A percentile compares a stretch with the other conserved stretches of the same genome.
These are phyloP conservation scores for Rubroboletus satanas DNA, from an alignment of 768 basidiomycete genomes.

Conservation along the genomic window DNA sequence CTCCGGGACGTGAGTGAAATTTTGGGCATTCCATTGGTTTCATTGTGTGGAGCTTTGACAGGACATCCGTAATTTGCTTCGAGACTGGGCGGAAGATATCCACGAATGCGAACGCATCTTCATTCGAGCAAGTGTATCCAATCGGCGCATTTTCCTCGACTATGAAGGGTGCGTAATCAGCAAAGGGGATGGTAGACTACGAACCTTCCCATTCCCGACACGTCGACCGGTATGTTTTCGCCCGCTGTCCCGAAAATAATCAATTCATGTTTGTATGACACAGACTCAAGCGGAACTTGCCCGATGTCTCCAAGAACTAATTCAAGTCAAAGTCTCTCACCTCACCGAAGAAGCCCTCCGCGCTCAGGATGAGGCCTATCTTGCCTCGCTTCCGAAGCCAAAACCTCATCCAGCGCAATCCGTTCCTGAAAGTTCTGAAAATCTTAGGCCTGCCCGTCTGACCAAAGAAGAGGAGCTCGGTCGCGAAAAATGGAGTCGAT, in stretches of 20 bases:
- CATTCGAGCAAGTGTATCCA: slow-evolving; percentile 84
- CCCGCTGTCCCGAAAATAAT: neutral
- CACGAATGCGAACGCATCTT: slow-evolving; percentile 85
- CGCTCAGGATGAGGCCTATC: slow-evolving; percentile 83
- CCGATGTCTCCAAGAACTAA: slow-evolving; percentile 84
- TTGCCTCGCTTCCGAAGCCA: slow-evolving; percentile 84
- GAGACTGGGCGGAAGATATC: slow-evolving; percentile 87
- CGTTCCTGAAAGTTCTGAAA: slow-evolving; percentile 38
- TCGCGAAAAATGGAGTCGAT: slow-evolving; percentile 76
- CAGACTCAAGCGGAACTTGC: slow-evolving; percentile 88
- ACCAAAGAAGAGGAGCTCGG: slow-evolving; percentile 75
- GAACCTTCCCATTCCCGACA: slow-evolving; percentile 95
- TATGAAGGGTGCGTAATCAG: slow-evolving; percentile 75
- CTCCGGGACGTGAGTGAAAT: slow-evolving; percentile 69
- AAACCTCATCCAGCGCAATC: slow-evolving; percentile 46
- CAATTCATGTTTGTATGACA: neutral
- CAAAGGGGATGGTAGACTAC: slow-evolving; percentile 78
- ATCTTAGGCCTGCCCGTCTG: slow-evolving; percentile 54
- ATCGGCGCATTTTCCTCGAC: slow-evolving; percentile 85
- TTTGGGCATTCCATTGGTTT: neutral
- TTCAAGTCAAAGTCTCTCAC: slow-evolving; percentile 78
- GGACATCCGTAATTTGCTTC: slow-evolving; percentile 84
- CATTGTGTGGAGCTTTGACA: slow-evolving; percentile 26
- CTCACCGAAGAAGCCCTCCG: slow-evolving; percentile 81
- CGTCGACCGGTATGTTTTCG: slow-evolving; percentile 71